A percentile compares a stretch with the other conserved stretches of the same genome.
These are phyloP conservation scores for Neckera pumila DNA, from an alignment of 225 moss, liverwort and hornwort species.

Conservation along the genomic window DNA sequence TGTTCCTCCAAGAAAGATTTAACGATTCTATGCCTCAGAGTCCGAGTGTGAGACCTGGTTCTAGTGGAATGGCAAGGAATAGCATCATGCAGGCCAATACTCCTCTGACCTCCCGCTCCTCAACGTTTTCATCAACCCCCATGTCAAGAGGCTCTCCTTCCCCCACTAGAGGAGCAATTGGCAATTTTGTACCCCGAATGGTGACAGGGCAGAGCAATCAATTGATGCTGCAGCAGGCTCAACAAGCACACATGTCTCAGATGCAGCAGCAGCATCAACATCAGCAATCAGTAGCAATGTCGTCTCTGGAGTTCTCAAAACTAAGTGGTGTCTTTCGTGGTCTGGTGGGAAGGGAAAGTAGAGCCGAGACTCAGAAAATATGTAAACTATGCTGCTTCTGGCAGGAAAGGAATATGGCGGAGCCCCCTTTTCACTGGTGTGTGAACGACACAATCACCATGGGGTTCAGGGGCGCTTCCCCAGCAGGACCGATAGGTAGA, in stretches of 20 bases:
- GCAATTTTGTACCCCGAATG: slow-evolving; percentile 63
- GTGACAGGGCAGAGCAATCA: slow-evolving; percentile 53
- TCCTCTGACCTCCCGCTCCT: slow-evolving; percentile 14
- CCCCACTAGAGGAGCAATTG: slow-evolving; percentile 29
- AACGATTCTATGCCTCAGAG: slow-evolving; percentile 66
- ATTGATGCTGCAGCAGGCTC: slow-evolving; percentile 72
- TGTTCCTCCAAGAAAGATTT: slow-evolving; percentile 73
- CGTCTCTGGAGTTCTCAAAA: slow-evolving; percentile 67
- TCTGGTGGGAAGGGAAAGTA: slow-evolving; percentile 60
- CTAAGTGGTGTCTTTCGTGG: slow-evolving; percentile 74
- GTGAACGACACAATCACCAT: slow-evolving; percentile 89
- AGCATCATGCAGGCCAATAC: slow-evolving; percentile 27
- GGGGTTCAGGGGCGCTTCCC: slow-evolving; percentile 94
- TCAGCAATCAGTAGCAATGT: slow-evolving; percentile 43
- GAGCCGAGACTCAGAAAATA: slow-evolving; percentile 54
- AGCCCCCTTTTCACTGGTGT: slow-evolving; percentile 91
- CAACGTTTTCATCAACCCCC: slow-evolving; percentile 9
- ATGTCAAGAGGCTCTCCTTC: slow-evolving; percentile 64
- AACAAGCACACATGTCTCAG: slow-evolving; percentile 70
- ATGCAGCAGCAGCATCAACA: slow-evolving; percentile 59
- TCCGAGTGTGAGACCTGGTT: slow-evolving; percentile 33
- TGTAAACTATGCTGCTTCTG: slow-evolving; percentile 86
- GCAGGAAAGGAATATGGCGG: slow-evolving; percentile 70
- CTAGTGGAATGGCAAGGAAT: slow-evolving; percentile 40
- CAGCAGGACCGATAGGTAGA: slow-evolving; percentile 93